phyloP scores from a whole-genome alignment of 2,329 filamentous ascomycete species.

The Kalaharituber pfeilii region DNA sequence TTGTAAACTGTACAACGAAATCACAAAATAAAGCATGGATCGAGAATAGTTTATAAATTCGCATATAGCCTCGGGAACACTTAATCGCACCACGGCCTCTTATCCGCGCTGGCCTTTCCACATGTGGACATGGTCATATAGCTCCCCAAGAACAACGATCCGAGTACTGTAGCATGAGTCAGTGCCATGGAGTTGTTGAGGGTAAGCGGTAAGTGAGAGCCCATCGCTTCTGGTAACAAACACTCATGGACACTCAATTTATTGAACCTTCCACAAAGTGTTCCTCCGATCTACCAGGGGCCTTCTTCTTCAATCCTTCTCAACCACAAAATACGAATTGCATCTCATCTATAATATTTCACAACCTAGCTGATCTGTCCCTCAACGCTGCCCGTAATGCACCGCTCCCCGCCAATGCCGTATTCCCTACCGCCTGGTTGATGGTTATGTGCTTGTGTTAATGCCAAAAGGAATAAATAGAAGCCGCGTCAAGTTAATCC shows the following conservation, averaged over 20 bases:
- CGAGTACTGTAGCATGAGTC: constrained; percentile 51
- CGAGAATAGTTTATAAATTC: too few species aligned
- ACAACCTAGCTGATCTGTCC: constrained; percentile 78
- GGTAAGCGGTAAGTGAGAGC: too few species aligned
- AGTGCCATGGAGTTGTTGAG: neutral
- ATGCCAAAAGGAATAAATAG: constrained; percentile 10
- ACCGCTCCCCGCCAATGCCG: constrained; percentile 67
- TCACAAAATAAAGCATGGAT: too few species aligned
- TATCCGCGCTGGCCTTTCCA: constrained; percentile 78
- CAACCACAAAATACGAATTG: constrained; percentile 68
- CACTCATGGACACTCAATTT: constrained; percentile 80
- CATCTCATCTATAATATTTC: constrained; percentile 91
- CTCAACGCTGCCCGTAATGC: constrained; percentile 77
- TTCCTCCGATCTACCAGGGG: constrained; percentile 30
- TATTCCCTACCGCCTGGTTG: constrained; percentile 57
- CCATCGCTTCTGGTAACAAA: constrained; percentile 94
- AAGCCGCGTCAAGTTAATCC: constrained; percentile 96
- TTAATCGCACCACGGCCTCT: constrained; percentile 54
- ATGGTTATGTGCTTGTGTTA: neutral
- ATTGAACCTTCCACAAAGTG: constrained; percentile 60
- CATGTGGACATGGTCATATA: constrained; percentile 75
- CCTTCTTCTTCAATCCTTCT: constrained; percentile 24
- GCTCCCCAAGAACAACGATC: constrained; percentile 80
- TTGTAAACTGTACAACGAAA: too few species aligned
- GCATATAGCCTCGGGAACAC: constrained; percentile 29